phyloP scores from a whole-genome alignment of 805 yeast genomes.

The Hanseniaspora meyeri region DNA sequence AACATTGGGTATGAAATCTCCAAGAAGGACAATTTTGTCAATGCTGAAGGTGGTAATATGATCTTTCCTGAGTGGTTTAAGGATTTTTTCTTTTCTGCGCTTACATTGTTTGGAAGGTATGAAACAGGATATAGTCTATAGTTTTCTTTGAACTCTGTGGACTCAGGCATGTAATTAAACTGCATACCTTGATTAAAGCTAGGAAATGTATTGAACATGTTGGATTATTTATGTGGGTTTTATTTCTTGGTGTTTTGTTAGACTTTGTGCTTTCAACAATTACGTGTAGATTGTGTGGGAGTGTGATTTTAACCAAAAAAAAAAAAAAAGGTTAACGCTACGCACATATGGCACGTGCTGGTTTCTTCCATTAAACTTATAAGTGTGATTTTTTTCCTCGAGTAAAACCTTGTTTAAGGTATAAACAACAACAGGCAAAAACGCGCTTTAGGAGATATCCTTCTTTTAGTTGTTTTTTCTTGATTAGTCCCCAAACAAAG shows the following conservation, averaged over 20 bases:
- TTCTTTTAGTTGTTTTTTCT: background rate
- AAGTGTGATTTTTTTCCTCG: no score
- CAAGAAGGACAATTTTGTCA: conserved; percentile 75
- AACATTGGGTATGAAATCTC: conserved; percentile 95
- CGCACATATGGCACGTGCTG: background rate
- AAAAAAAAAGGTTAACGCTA: background rate
- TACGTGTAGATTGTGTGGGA: background rate
- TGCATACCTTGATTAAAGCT: conserved; percentile 25
- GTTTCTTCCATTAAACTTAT: no score
- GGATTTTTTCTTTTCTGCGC: conserved; percentile 44
- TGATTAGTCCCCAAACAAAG: background rate
- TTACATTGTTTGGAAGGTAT: conserved; percentile 45
- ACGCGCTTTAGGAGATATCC: background rate
- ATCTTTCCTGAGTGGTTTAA: conserved; percentile 93
- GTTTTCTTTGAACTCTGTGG: conserved; percentile 56
- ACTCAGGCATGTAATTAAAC: conserved; percentile 29
- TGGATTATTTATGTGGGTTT: background rate
- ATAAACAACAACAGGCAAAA: background rate
- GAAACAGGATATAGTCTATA: conserved; percentile 86
- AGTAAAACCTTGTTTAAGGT: background rate
- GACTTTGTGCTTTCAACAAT: background rate
- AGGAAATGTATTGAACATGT: conserved; percentile 26
- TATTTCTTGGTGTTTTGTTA: background rate
- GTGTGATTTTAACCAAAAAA: background rate
- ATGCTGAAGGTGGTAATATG: conserved; percentile 84